Conservation (phyloP, 768 basidiomycete species). For the Tricholoma matsutake region DNA sequence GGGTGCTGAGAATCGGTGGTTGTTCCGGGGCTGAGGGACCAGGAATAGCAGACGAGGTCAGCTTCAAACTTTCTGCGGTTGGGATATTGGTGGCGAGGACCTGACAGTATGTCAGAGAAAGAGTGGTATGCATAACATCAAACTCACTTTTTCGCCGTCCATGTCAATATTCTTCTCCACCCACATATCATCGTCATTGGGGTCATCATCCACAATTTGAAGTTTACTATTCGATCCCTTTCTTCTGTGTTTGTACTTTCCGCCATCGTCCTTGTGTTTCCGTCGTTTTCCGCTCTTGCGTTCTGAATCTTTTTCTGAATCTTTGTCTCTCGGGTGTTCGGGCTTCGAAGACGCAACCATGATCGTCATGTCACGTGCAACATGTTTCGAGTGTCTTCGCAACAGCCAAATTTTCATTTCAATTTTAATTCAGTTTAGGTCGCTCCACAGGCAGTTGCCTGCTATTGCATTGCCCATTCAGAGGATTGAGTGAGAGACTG, state of each 20-base stretch:
- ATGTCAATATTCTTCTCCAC: conserved; percentile 83
- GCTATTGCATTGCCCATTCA: no score
- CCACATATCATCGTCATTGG: conserved; percentile 76
- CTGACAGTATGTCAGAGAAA: conserved; percentile 32
- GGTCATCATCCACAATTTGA: conserved; percentile 68
- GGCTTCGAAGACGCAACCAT: conserved; percentile 28
- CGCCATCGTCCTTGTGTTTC: conserved; percentile 41
- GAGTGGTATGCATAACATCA: neutral
- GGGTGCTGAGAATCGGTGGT: conserved; percentile 46
- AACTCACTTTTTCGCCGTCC: conserved; percentile 69
- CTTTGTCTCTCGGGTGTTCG: conserved; percentile 34
- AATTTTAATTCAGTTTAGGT: no score
- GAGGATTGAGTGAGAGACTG: no score
- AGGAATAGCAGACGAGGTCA: conserved; percentile 58
- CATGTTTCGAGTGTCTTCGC: neutral
- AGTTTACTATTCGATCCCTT: conserved; percentile 43
- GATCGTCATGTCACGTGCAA: conserved; percentile 21
- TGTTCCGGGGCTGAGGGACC: conserved; percentile 42
- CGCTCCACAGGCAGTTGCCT: no score
- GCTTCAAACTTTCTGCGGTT: conserved; percentile 64
- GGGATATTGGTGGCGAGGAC: conserved; percentile 73
- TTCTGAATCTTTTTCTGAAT: conserved; percentile 41
- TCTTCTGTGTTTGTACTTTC: conserved; percentile 39
- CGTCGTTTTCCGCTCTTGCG: conserved; percentile 54
- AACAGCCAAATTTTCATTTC: neutral